These are phyloP conservation scores for Aspergillus sp. DNA, from an alignment of 2,329 filamentous ascomycete species.

Conservation along the genomic window DNA sequence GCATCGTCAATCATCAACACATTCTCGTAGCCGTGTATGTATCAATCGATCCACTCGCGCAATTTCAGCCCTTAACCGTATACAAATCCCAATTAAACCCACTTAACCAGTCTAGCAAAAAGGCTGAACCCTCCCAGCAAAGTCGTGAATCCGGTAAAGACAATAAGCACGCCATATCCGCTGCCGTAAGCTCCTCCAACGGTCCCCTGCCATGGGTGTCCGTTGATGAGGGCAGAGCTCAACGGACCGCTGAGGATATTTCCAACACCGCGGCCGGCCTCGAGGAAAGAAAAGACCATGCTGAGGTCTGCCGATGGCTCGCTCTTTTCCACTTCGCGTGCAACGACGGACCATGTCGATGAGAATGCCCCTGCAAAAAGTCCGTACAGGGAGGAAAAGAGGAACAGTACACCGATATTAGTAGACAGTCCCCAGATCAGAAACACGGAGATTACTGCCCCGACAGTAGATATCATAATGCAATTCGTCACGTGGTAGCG, in stretches of 20 bases:
- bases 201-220: conserved; percentile 12
- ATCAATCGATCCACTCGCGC: too few relatives aligned
- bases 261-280: conserved; percentile 46
- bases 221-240: conserved; percentile 35
- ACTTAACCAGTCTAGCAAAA: neutral
- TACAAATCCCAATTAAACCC: neutral
- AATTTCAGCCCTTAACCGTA: too few relatives aligned
- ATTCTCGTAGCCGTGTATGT: too few relatives aligned
- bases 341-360: conserved; percentile 40
- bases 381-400: conserved; percentile 42
- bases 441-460: conserved; percentile 37
- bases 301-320: conserved; percentile 37
- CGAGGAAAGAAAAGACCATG: conserved; percentile 44
- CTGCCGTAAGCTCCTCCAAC: conserved; percentile 20
- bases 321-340: conserved; percentile 36
- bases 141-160: conserved; percentile 20
- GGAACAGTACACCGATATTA: conserved; percentile 34
- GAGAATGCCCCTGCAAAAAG: conserved; percentile 41
- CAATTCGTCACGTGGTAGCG: conserved; percentile 33
- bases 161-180: conserved; percentile 22
- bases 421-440: conserved; percentile 44
- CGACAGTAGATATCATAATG: conserved; percentile 36
- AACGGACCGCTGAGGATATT: conserved; percentile 46
- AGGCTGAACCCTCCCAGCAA: neutral
- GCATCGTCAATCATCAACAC: too few relatives aligned